A percentile compares a stretch with the other conserved stretches of the same genome.
Evolutionary conservation across 768 basidiomycete species (phyloP).

Genomic region (Russula sp.): DNA sequence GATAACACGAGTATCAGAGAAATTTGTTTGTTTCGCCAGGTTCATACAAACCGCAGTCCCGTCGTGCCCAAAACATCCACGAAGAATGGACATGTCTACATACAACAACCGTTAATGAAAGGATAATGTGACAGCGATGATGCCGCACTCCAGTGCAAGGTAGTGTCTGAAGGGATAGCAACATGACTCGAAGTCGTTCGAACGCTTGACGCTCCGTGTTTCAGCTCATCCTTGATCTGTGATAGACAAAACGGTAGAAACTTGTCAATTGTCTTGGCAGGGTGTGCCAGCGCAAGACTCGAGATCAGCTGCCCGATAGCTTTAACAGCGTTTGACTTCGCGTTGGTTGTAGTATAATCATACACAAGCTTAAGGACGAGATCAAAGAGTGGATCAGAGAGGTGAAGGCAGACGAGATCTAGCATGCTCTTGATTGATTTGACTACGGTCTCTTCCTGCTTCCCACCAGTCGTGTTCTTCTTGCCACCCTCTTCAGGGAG

Average conservation of each 20-base stretch:
- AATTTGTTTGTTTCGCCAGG: background rate
- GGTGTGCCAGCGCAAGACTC: conserved; percentile 72
- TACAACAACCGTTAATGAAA: background rate
- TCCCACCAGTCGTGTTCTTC: conserved; percentile 79
- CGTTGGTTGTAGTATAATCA: conserved; percentile 84
- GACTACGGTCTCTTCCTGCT: conserved; percentile 68
- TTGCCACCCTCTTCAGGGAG: conserved; percentile 92
- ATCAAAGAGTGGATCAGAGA: conserved; percentile 74
- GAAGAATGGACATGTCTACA: conserved; percentile 71
- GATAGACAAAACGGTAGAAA: conserved; percentile 71
- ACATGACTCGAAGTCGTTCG: conserved; percentile 71
- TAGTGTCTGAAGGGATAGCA: conserved; percentile 76
- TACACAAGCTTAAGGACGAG: conserved; percentile 77
- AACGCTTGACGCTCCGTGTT: conserved; percentile 81
- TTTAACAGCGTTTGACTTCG: conserved; percentile 84
- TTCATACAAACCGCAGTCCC: conserved; percentile 47
- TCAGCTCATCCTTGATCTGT: conserved; percentile 80
- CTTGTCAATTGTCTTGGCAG: conserved; percentile 66
- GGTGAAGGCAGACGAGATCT: conserved; percentile 75
- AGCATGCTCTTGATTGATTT: conserved; percentile 74
- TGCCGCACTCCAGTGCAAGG: conserved; percentile 83
- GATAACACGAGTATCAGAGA: background rate
- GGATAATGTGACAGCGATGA: conserved; percentile 23
- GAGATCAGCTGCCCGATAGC: conserved; percentile 85
- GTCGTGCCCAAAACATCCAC: conserved; percentile 74